Evolutionary conservation across 2,329 filamentous ascomycete species (phyloP).

Genomic region (Xylaria sp.): DNA sequence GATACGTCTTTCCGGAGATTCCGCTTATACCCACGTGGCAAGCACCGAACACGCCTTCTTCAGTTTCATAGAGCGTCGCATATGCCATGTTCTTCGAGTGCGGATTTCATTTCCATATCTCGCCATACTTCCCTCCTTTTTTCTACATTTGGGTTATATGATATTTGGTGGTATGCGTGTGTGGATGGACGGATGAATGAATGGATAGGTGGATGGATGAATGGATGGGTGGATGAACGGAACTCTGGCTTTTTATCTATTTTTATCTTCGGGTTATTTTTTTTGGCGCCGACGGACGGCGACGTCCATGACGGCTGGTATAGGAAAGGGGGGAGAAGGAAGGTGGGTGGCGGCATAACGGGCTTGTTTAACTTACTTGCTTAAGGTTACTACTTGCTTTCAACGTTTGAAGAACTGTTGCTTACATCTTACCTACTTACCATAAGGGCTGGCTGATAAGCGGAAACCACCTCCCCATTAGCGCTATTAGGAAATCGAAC

Average conservation of each 20-base stretch:
- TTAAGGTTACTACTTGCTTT: too few relatives aligned
- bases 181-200: too few relatives aligned
- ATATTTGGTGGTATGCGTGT: too few relatives aligned
- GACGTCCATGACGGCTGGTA: background rate
- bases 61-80: slow-evolving; percentile 6
- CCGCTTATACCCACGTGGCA: slow-evolving; percentile 28
- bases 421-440: too few relatives aligned
- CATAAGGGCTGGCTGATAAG: too few relatives aligned
- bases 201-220: too few relatives aligned
- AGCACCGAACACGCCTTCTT: slow-evolving; percentile 10
- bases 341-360: background rate
- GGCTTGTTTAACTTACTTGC: background rate
- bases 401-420: too few relatives aligned
- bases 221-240: background rate
- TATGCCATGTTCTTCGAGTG: slow-evolving; percentile 18
- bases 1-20: slow-evolving; percentile 24
- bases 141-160: too few relatives aligned
- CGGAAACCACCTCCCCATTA: too few relatives aligned
- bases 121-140: too few relatives aligned
- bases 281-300: background rate
- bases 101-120: slow-evolving; percentile 14
- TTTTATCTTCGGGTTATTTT: background rate
- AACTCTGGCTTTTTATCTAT: background rate
- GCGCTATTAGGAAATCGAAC: too few relatives aligned
- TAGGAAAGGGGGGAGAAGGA: background rate